These are phyloP conservation scores for Salix caprea DNA, from an alignment of 345 rosid species.

Conservation along the genomic window DNA sequence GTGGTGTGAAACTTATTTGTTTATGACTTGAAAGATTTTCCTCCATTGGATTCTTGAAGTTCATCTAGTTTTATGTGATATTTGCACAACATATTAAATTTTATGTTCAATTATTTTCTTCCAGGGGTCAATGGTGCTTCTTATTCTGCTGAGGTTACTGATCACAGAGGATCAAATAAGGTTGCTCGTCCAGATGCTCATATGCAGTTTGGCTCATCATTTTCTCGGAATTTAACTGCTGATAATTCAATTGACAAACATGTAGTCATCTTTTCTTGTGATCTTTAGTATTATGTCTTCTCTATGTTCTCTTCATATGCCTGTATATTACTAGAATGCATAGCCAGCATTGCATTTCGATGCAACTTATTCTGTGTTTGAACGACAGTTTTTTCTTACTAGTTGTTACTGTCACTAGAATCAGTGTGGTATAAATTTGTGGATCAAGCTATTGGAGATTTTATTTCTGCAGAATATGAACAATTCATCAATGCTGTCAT, in stretches of 20 bases:
- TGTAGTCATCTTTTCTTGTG: slow-evolving; percentile 19
- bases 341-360: background rate
- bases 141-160: slow-evolving; percentile 20
- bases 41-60: background rate
- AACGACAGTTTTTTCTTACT: background rate
- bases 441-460: background rate
- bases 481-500: slow-evolving; percentile 23
- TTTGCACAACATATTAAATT: background rate
- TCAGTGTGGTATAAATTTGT: background rate
- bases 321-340: background rate
- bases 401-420: background rate
- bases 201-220: slow-evolving; percentile 14
- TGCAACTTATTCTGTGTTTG: background rate
- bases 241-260: slow-evolving; percentile 13
- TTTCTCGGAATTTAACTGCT: slow-evolving; percentile 19
- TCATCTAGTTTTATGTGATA: background rate
- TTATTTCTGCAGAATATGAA: slow-evolving; percentile 21
- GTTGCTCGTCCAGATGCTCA: slow-evolving; percentile 18
- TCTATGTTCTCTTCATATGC: background rate
- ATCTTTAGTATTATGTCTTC: background rate
- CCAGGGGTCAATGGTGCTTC: slow-evolving; percentile 25
- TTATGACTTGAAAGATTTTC: background rate
- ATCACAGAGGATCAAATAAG: slow-evolving; percentile 19
- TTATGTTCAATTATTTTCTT: slow-evolving; percentile 2
- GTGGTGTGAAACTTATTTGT: background rate